Base-by-base conservation (phyloP, 257 asterid genomes). In the Lavandula angustifolia region DNA sequence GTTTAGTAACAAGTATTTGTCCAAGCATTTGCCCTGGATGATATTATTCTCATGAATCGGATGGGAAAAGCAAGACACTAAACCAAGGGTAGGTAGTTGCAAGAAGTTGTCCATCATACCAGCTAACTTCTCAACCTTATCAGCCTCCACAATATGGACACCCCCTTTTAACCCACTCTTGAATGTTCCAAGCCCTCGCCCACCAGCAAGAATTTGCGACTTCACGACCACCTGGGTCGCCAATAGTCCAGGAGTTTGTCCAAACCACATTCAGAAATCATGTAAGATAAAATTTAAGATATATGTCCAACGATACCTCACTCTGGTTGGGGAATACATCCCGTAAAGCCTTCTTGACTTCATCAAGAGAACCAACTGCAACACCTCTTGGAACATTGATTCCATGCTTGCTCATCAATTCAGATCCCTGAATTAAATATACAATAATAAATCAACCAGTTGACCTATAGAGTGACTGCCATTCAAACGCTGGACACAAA, bases 171-270 rank as follows among this genome's bases (percentile, higher is more conserved):
- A 78, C 62, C 97, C 99, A 77, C 86, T 92, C 78, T 92, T 92
- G 54, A 92, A 92, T 12, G 94, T 87, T 61, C 99, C 99, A 68
- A 92, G 73, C 49, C 99, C 99, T 64, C 97, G 80, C 3, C 99
- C 96, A 75, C 97, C 96, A 54, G 97, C 97, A 75, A 92, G 99
- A 67, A 89, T 80, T 78, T 89, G 99, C 13, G 96, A 82, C 85
- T 92, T 92, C 62, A 89, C 97, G 67, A 89, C 97, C 71, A 85
- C 78, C 99, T 92, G 76, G 17, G 80, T 47, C 57, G 34, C 53
- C 13, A 12, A 57, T 31, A 57, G 41, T 49, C 18, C 33, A 62
- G 43, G 14, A 3, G 47, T 32, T 41, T 8, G 31, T 38, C 64
- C 62, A 40, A 31, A 33, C 31, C 16, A 34, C 31, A 52, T 12